These are phyloP conservation scores for Beta vulgaris DNA, from an alignment of 148 eudicot genomes.

Conservation along the genomic window DNA sequence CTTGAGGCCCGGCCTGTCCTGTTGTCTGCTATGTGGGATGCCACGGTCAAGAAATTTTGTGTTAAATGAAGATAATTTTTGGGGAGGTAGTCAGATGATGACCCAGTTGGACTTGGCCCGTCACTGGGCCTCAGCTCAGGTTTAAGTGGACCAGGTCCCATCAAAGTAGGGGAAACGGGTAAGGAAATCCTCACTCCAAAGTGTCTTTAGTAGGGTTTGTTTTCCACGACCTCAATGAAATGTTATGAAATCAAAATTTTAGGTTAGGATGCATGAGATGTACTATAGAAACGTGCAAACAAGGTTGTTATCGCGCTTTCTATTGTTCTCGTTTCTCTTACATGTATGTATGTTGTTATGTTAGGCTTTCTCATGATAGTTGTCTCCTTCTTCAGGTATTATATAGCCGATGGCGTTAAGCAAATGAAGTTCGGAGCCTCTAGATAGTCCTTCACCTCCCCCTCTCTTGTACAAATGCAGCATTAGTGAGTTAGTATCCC, in stretches of 20 bases:
- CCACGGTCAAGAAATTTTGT: no score
- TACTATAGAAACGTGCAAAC: neutral
- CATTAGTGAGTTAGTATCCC: conserved; percentile 1
- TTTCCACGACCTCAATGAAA: no score
- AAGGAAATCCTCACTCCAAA: no score
- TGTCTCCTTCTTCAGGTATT: conserved; percentile 9
- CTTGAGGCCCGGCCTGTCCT: no score
- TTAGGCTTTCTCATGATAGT: neutral
- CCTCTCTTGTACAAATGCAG: conserved; percentile 23
- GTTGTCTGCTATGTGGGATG: no score
- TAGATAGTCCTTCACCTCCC: conserved; percentile 9
- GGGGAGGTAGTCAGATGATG: no score
- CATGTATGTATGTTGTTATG: neutral
- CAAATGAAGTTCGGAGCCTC: neutral
- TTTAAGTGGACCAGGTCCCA: no score
- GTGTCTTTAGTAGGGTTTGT: no score
- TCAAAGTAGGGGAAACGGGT: no score
- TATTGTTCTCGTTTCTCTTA: neutral
- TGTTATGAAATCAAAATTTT: neutral
- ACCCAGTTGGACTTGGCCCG: no score
- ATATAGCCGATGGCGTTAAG: neutral
- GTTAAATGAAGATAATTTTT: no score
- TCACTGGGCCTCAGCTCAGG: no score
- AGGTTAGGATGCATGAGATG: neutral
- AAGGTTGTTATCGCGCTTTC: neutral